These are phyloP conservation scores for Saturnispora halmiae DNA, from an alignment of 805 yeast genomes.

Conservation along the genomic window DNA sequence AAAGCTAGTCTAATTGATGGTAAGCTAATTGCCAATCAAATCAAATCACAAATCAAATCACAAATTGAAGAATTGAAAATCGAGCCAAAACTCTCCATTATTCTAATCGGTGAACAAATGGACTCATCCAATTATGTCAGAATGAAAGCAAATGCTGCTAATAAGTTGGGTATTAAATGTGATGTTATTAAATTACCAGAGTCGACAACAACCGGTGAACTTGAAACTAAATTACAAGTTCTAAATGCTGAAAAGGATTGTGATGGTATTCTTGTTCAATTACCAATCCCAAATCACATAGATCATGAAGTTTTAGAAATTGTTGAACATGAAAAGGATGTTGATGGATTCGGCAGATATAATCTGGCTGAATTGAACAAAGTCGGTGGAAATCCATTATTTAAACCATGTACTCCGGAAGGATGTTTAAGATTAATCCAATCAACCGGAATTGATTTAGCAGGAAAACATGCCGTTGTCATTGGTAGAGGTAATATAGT, in stretches of 20 bases:
- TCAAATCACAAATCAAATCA: constrained; percentile 3
- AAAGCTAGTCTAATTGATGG: constrained; percentile 8
- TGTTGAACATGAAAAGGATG: constrained; percentile 45
- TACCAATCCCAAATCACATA: constrained; percentile 66
- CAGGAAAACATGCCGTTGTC: constrained; percentile 72
- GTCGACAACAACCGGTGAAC: constrained; percentile 37
- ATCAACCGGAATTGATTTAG: constrained; percentile 44
- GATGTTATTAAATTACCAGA: constrained; percentile 51
- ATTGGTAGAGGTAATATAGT: constrained; percentile 82
- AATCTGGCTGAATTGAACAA: constrained; percentile 73
- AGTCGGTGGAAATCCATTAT: constrained; percentile 60
- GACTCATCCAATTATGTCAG: constrained; percentile 77
- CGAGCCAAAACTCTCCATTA: constrained; percentile 56
- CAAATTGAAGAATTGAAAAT: constrained; percentile 29
- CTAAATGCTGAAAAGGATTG: constrained; percentile 48
- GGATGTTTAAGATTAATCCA: constrained; percentile 62
- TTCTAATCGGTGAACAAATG: constrained; percentile 70
- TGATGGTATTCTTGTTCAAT: constrained; percentile 68
- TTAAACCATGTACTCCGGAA: constrained; percentile 78
- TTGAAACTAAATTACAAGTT: constrained; percentile 35
- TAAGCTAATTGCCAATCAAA: constrained; percentile 2
- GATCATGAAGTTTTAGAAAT: constrained; percentile 50
- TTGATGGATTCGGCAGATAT: constrained; percentile 74
- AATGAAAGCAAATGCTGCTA: constrained; percentile 72
- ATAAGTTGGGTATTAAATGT: constrained; percentile 59